These are phyloP conservation scores for Leishmania tarentolae DNA, from an alignment of 208 protist genomes.

Conservation along the genomic window DNA sequence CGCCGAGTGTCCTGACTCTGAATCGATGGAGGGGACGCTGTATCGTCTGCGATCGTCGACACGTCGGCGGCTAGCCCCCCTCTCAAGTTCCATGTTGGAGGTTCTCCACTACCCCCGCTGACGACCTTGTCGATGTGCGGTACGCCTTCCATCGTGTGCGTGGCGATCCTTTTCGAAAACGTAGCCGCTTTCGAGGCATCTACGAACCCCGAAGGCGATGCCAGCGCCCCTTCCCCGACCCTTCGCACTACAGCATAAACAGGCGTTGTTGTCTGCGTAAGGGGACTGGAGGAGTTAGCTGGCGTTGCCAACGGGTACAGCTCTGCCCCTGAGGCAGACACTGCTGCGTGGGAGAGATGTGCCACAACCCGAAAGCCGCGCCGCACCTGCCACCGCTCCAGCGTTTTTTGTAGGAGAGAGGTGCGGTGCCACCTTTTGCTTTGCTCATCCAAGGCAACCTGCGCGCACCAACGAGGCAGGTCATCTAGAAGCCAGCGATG, in stretches of 20 bases:
- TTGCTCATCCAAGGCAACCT: slow-evolving; percentile 39
- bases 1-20: neutral
- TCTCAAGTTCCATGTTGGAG: neutral
- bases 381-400: slow-evolving; percentile 53
- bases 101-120: neutral
- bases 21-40: neutral
- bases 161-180: neutral
- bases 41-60: neutral
- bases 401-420: slow-evolving; percentile 17
- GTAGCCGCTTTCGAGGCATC: neutral
- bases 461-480: slow-evolving; percentile 48
- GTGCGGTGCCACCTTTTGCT: slow-evolving; percentile 35
- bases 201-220: neutral
- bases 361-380: slow-evolving; percentile 55
- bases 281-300: neutral
- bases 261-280: neutral
- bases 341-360: slow-evolving; percentile 17
- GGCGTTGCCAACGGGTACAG: neutral
- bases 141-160: neutral
- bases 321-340: neutral
- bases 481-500: slow-evolving; percentile 68
- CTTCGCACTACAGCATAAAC: too few species aligned
- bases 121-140: neutral
- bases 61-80: neutral
- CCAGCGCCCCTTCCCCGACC: neutral